A percentile compares a stretch with the other conserved stretches of the same genome.
Conservation (phyloP, 495 filamentous ascomycete genomes). For the Lineolata rhizophorae region DNA sequence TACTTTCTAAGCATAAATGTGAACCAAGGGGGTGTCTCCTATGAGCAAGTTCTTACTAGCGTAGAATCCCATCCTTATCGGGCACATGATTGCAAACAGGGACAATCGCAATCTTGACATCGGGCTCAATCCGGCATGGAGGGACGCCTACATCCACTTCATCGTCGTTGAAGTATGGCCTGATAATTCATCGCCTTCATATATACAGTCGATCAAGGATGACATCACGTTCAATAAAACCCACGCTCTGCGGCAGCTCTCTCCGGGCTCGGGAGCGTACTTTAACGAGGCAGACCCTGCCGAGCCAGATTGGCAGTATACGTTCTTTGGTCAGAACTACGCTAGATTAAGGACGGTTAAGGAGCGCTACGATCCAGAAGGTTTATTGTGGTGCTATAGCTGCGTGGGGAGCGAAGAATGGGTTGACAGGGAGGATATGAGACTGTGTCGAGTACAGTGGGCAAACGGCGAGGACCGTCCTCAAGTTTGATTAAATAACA, state of each 20-base stretch:
- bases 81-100: constrained; percentile 5
- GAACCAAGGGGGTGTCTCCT: neutral
- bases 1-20: neutral
- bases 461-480: neutral
- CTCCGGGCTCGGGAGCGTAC: constrained; percentile 10
- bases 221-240: constrained; percentile 9
- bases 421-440: neutral
- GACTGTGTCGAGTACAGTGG: neutral
- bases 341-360: neutral
- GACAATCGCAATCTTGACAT: constrained; percentile 3
- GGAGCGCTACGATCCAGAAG: neutral
- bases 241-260: constrained; percentile 5
- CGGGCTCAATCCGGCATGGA: constrained; percentile 10
- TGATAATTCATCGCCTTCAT: neutral
- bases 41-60: constrained; percentile 1
- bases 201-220: constrained; percentile 4
- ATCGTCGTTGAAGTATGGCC: constrained; percentile 5
- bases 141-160: constrained; percentile 6
- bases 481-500: too few species aligned
- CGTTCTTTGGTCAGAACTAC: constrained; percentile 1
- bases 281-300: constrained; percentile 8
- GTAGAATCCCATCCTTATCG: constrained; percentile 5
- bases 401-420: constrained; percentile 1
- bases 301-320: constrained; percentile 1
- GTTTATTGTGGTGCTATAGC: neutral